phyloP scores from a whole-genome alignment of 1,284 basidiomycete genomes.

The Sanghuangporus sanghuang region DNA sequence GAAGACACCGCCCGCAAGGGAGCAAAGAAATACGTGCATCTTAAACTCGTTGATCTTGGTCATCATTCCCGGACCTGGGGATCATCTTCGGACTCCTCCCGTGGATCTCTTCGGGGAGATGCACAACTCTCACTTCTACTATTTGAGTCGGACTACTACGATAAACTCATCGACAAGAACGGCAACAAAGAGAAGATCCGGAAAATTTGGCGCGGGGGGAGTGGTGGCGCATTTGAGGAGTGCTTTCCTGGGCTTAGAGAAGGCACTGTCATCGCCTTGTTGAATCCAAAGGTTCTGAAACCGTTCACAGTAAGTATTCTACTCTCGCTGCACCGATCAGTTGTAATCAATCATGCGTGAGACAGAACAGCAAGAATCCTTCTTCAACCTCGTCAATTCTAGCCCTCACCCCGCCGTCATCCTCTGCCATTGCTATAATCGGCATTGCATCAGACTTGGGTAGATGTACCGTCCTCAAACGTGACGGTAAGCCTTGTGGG shows the following conservation, averaged over 20 bases:
- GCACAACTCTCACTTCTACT: slow-evolving; percentile 79
- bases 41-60: slow-evolving; percentile 84
- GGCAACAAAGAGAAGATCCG: slow-evolving; percentile 36
- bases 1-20: slow-evolving; percentile 37
- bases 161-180: slow-evolving; percentile 44
- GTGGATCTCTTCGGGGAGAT: slow-evolving; percentile 61
- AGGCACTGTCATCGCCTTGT: slow-evolving; percentile 84
- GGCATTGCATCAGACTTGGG: slow-evolving; percentile 85
- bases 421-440: slow-evolving; percentile 75
- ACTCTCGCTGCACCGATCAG: not conserved
- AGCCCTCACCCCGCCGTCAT: slow-evolving; percentile 81
- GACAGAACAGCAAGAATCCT: slow-evolving; percentile 55
- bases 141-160: slow-evolving; percentile 80
- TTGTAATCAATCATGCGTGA: slow-evolving; percentile 21
- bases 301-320: slow-evolving; percentile 64
- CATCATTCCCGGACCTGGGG: slow-evolving; percentile 40
- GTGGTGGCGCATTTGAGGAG: slow-evolving; percentile 86
- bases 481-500: slow-evolving; percentile 77
- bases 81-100: slow-evolving; percentile 37
- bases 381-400: slow-evolving; percentile 77
- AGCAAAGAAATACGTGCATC: slow-evolving; percentile 80
- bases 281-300: slow-evolving; percentile 85
- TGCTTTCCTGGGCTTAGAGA: slow-evolving; percentile 78
- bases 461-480: slow-evolving; percentile 70
- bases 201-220: slow-evolving; percentile 81